Evolutionary conservation across 2,329 filamentous ascomycete genomes (phyloP).

Genomic region (Xylaria sp.): DNA sequence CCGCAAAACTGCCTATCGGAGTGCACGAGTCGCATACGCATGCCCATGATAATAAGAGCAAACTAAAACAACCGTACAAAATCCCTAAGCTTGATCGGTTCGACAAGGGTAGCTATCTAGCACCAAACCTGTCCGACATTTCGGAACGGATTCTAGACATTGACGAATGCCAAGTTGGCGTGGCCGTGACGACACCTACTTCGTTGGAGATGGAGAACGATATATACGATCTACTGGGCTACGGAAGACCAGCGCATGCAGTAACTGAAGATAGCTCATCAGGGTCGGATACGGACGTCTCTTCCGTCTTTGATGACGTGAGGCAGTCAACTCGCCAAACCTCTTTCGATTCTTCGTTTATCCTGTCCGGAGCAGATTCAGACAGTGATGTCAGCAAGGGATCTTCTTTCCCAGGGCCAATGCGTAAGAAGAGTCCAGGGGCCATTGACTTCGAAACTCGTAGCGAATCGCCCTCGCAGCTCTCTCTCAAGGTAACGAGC

Average conservation of each 20-base stretch:
- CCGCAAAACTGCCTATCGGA: constrained; percentile 1
- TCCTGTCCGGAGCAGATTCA: neutral
- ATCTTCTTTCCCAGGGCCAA: neutral
- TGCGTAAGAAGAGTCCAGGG: neutral
- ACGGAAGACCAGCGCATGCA: no score
- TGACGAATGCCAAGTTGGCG: neutral
- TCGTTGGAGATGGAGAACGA: constrained; percentile 32
- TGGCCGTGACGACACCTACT: neutral
- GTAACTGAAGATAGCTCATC: constrained; percentile 18
- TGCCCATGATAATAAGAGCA: neutral
- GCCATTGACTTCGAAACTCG: neutral
- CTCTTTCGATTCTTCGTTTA: constrained; percentile 18
- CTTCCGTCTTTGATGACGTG: constrained; percentile 27
- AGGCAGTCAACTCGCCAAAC: constrained; percentile 28
- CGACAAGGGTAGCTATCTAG: neutral
- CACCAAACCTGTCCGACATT: neutral
- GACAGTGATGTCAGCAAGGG: constrained; percentile 1
- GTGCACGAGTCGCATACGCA: neutral
- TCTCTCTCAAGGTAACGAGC: neutral
- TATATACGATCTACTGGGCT: constrained; percentile 32
- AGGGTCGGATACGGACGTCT: constrained; percentile 22
- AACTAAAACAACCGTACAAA: constrained; percentile 6
- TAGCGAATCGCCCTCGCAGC: neutral
- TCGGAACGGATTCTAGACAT: neutral
- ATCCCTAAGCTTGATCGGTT: constrained; percentile 8